Conservation (phyloP, 352 stramenopile species). For the Phytopythium chamaehyphon region DNA sequence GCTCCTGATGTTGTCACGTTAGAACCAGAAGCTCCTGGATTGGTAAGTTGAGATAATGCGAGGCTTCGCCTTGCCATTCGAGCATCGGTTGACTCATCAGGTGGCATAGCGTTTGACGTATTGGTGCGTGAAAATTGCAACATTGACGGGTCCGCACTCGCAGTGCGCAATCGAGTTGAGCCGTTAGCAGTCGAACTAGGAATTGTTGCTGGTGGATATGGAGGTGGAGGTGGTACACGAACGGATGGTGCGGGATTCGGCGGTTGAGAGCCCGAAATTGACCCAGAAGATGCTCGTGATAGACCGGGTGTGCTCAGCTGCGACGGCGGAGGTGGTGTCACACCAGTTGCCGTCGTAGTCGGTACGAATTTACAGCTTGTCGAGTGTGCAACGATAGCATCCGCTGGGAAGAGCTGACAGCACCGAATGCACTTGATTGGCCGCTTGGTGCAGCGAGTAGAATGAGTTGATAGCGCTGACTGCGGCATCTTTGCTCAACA, state of each 20-base stretch:
- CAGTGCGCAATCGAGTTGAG: not conserved
- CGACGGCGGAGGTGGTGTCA: not conserved
- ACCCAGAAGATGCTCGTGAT: not conserved
- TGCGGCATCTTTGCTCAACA: constrained; percentile 40
- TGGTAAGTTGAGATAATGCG: constrained; percentile 59
- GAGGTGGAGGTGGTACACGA: constrained; percentile 43
- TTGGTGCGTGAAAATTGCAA: not conserved
- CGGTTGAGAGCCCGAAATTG: not conserved
- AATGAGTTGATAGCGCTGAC: constrained; percentile 38
- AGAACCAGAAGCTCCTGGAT: constrained; percentile 11
- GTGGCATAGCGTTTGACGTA: too few relatives aligned
- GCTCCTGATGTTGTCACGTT: not conserved
- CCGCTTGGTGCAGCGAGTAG: constrained; percentile 59
- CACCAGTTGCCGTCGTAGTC: not conserved
- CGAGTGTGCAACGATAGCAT: constrained; percentile 68
- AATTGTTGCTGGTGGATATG: constrained; percentile 31
- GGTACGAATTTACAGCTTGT: constrained; percentile 62
- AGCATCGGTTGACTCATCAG: constrained; percentile 9
- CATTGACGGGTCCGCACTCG: not conserved
- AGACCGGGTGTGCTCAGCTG: not conserved
- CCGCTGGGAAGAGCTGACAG: constrained; percentile 67
- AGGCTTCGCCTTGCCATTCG: constrained; percentile 48
- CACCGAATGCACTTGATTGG: constrained; percentile 84
- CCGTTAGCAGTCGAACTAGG: not conserved
- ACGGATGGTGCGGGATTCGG: not conserved